Evolutionary conservation across 1,284 basidiomycete genomes (phyloP).

Genomic region (Agaricales sp.): DNA sequence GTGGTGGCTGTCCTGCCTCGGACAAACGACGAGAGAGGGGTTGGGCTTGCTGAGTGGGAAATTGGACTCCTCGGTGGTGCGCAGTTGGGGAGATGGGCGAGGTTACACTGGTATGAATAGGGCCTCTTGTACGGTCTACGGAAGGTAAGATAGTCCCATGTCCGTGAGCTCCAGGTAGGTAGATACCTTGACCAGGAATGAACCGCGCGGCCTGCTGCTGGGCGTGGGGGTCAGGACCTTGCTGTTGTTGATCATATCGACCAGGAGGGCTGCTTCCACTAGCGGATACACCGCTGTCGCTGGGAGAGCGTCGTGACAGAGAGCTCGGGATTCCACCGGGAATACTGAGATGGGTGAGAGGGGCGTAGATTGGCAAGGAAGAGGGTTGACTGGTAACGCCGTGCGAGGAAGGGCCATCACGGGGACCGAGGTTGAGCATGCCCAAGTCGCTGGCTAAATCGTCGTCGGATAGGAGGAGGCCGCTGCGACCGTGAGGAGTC

Average conservation of each 20-base stretch:
- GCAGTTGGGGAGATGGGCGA: constrained; percentile 38
- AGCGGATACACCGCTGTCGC: constrained; percentile 40
- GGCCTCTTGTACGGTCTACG: constrained; percentile 23
- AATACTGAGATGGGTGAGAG: constrained; percentile 47
- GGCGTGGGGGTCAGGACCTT: constrained; percentile 26
- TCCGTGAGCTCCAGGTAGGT: constrained; percentile 19
- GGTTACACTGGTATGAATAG: too few species aligned
- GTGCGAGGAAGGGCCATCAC: constrained; percentile 16
- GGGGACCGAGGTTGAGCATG: constrained; percentile 46
- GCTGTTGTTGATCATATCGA: constrained; percentile 27
- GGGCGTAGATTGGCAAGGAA: constrained; percentile 55
- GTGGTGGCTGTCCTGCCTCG: constrained; percentile 30
- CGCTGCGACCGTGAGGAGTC: constrained; percentile 29
- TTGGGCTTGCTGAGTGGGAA: constrained; percentile 30
- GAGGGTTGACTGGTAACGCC: constrained; percentile 30
- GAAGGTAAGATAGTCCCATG: constrained; percentile 16
- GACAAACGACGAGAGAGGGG: constrained; percentile 40
- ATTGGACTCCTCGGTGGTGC: constrained; percentile 31
- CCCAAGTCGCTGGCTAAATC: constrained; percentile 68
- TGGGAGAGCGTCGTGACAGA: constrained; percentile 45
- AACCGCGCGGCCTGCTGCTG: constrained; percentile 40
- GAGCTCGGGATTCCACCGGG: constrained; percentile 32
- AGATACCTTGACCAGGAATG: constrained; percentile 55
- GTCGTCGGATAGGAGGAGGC: constrained; percentile 66
- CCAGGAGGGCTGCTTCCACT: constrained; percentile 30